Evolutionary conservation across 2,329 filamentous ascomycete genomes (phyloP), one percentile per base, ranked within the genome.

Genomic region (Colletotrichum destructivum): DNA sequence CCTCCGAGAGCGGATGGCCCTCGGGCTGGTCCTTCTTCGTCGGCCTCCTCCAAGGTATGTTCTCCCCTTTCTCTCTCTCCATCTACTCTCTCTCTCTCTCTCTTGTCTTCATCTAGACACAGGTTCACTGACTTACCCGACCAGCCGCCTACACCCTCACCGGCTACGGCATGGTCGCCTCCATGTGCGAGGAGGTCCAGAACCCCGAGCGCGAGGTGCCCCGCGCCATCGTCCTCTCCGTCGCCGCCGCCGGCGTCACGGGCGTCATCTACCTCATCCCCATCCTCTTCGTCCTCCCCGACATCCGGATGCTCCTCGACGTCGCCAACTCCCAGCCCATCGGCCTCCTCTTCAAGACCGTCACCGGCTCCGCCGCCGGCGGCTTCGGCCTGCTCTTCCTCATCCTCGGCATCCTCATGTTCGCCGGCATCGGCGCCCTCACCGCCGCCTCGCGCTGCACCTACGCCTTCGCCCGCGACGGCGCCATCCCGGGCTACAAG

Each of bases 301-400:
- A 92, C 61, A 88, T 95, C 8, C 76, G 89, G 73, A 81, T 84
- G 57, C 87, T 95, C 18, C 88, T 93, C 38, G 80, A 82, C 2
- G 91, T 93, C 16, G 87, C 91, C 26, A 94, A 90, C 76, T 91
- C 91, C 11, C 93, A 95, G 76, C 93, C 94, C 1, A 93, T 96
- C 73, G 92, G 92, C 11, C 84, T 92, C 4, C 83, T 95, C 42
- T 95, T 95, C 87, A 93, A 93, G 82, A 90, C 85, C 0, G 93
- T 91, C 12, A 95, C 93, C 0, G 93, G 93, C 1, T 93, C 91
- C 23, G 87, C 91, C 1, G 90, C 85, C 6, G 93, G 92, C 31
- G 93, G 93, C 0, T 94, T 96, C 74, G 92, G 91, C 0, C 85
- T 95, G 7, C 85, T 95, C 16, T 93, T 95, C 80, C 83, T 95